phyloP scores from a whole-genome alignment of 2,329 filamentous ascomycete species.

The Aspergillus viridinutans region DNA sequence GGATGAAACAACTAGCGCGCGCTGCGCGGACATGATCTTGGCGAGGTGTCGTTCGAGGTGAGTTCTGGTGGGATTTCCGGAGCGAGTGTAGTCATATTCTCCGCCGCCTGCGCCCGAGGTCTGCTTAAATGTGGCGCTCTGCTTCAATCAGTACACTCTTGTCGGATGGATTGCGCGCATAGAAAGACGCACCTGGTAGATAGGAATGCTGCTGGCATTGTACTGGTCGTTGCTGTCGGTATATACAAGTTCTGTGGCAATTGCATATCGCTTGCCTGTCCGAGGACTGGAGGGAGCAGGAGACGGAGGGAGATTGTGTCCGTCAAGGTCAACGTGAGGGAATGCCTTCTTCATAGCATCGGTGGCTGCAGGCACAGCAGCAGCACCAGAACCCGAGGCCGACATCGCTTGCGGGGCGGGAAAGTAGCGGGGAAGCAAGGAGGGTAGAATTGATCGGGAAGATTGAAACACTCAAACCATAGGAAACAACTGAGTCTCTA shows the following conservation, averaged over 20 bases:
- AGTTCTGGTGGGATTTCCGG: slow-evolving; percentile 91
- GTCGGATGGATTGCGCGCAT: too few species aligned
- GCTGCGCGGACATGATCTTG: slow-evolving; percentile 96
- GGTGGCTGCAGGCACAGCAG: slow-evolving; percentile 11
- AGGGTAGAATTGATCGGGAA: background rate
- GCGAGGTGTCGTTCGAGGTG: slow-evolving; percentile 95
- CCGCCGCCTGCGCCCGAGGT: slow-evolving; percentile 71
- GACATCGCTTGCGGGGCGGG: slow-evolving; percentile 38
- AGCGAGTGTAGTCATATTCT: slow-evolving; percentile 98
- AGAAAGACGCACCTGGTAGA: slow-evolving; percentile 66
- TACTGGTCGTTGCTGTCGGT: slow-evolving; percentile 97
- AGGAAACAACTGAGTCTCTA: background rate
- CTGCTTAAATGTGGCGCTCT: slow-evolving; percentile 97
- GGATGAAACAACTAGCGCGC: slow-evolving; percentile 87
- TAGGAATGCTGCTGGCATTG: slow-evolving; percentile 90
- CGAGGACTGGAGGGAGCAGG: slow-evolving; percentile 88
- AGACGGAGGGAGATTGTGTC: slow-evolving; percentile 81
- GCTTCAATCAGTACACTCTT: background rate
- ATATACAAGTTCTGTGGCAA: slow-evolving; percentile 94
- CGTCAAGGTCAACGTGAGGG: slow-evolving; percentile 69
- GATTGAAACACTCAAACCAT: background rate
- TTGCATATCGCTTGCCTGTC: slow-evolving; percentile 80
- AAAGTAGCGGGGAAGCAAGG: slow-evolving; percentile 14
- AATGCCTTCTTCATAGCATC: slow-evolving; percentile 48
- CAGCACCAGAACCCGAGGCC: slow-evolving; percentile 29